phyloP scores from a whole-genome alignment of 768 basidiomycete species.

The Trametes meyenii region DNA sequence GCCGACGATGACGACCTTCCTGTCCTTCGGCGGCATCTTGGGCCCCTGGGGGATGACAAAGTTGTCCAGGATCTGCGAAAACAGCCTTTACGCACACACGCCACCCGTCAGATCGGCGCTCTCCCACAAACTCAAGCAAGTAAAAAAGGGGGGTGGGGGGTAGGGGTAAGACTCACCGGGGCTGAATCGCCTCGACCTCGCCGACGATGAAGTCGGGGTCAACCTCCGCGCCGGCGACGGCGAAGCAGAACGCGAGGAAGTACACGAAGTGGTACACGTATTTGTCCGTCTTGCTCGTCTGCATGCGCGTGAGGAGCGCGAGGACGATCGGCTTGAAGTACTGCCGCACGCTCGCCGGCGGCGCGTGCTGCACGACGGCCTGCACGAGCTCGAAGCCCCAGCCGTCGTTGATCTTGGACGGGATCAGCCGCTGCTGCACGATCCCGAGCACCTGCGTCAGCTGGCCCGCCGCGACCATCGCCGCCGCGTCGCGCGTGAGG shows the following conservation, averaged over 20 bases:
- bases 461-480: constrained; percentile 74
- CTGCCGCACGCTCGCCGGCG: constrained; percentile 61
- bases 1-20: constrained; percentile 84
- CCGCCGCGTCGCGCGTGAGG: constrained; percentile 65
- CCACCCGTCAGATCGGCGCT: neutral
- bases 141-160: neutral
- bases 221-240: constrained; percentile 72
- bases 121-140: neutral
- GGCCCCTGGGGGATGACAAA: constrained; percentile 82
- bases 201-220: constrained; percentile 78
- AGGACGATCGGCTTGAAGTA: constrained; percentile 78
- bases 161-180: constrained; percentile 55
- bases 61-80: constrained; percentile 75
- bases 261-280: constrained; percentile 81
- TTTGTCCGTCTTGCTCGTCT: constrained; percentile 86
- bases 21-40: constrained; percentile 79
- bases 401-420: constrained; percentile 82
- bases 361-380: constrained; percentile 69
- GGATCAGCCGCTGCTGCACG: constrained; percentile 86
- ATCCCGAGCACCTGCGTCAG: constrained; percentile 82
- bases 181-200: constrained; percentile 83
- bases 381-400: constrained; percentile 93
- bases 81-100: constrained; percentile 51
- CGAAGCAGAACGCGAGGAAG: constrained; percentile 77
- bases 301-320: constrained; percentile 83